These are phyloP conservation scores for Botryotinia narcissicola DNA, from an alignment of 2,329 filamentous ascomycete genomes.

Conservation along the genomic window DNA sequence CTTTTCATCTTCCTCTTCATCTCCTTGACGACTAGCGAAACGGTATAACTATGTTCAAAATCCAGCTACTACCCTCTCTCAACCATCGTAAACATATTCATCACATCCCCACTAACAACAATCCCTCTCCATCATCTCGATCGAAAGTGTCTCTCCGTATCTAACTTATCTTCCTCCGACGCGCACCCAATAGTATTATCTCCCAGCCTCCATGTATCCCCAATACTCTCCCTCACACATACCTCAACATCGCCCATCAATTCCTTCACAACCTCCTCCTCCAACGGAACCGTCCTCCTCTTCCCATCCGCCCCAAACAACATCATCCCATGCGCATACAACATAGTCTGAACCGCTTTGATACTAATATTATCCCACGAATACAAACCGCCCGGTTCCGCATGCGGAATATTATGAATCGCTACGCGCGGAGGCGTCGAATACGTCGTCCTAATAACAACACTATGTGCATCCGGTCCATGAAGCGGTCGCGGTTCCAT, in stretches of 20 bases:
- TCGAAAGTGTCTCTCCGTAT: not conserved
- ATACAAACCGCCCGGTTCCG: not conserved
- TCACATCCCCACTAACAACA: not conserved
- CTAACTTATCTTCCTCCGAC: not conserved
- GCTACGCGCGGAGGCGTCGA: not conserved
- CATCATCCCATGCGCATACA: not conserved
- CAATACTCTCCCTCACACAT: not conserved
- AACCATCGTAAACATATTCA: not conserved
- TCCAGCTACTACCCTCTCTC: not conserved
- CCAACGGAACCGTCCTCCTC: not conserved
- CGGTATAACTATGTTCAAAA: fast-evolving
- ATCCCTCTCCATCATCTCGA: not conserved
- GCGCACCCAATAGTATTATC: not conserved
- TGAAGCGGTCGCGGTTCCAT: not conserved
- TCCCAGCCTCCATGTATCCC: not conserved
- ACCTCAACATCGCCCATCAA: not conserved
- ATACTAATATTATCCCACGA: not conserved
- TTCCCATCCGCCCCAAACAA: not conserved
- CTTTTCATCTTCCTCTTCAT: too few relatives aligned
- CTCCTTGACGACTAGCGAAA: not conserved
- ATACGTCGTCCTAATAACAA: not conserved
- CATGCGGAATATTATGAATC: not conserved
- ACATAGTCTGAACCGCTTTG: not conserved
- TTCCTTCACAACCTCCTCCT: not conserved
- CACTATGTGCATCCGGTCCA: not conserved